Evolutionary conservation across 2,329 filamentous ascomycete genomes (phyloP), one percentile per base, ranked within the genome.

Genomic region (Thielaviopsis euricoi): DNA sequence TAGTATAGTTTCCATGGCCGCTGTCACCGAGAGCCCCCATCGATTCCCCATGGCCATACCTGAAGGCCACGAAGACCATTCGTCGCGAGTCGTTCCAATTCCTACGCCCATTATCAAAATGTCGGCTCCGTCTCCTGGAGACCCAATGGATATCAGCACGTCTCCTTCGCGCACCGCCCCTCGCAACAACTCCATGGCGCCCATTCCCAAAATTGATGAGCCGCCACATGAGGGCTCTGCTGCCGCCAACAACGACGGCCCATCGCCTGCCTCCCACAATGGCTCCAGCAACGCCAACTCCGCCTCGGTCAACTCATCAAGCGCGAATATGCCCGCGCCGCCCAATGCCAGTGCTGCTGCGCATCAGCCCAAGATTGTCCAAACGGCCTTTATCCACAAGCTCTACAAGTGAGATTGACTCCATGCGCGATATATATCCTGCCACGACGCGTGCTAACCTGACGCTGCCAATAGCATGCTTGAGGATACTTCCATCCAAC

Each of bases 351-450:
- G 83, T 0, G 82, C 86, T 5, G 85, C 85, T 53, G 85, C 90
- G 56, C 89, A 95, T 67, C 90, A 95, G 68, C 90, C 93, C 60
- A 98, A 98, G 73, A 91, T 96, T 51, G 89, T 97, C 17, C 93
- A 98, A 73, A 97, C 93, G 12, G 93, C 93, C 22, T 98, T 98
- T 67, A 97, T 98, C 63, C 93, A 98, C 71, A 98, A 98, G 71
- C 81, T 98, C 40, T 98, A 97, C 77, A 96, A 94, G 90, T 96
- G 22, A 43, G 59, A 58, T n/a, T n/a, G n/a, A n/a, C 33, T 19
- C 46, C 6, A 21, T 19, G 22, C 12, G 23, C 19, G 23, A 15
- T 17, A 29, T 52, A 49, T 53, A 21, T 53, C 50, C 25, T 26
- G 9, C 25, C 25, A 26, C 4, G 4, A 4, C 25, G 25, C 9